A percentile compares a stretch with the other conserved stretches of the same genome.
phyloP scores from a whole-genome alignment of 1,139 yeast species.

The Kodamaea anthophila region DNA sequence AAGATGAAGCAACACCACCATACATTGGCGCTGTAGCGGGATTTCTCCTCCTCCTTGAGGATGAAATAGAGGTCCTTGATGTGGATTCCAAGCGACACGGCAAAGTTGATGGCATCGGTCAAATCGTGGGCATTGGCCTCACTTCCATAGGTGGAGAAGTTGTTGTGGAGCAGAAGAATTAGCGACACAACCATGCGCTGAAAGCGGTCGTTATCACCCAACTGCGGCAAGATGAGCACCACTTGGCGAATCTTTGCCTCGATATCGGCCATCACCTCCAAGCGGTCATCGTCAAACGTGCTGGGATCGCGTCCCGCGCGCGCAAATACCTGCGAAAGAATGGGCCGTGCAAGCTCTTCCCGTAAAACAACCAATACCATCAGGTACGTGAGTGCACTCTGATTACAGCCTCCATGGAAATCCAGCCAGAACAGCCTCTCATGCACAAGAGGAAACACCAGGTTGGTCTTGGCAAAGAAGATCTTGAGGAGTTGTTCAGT shows the following conservation, averaged over 20 bases:
- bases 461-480: conserved; percentile 28
- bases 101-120: conserved; percentile 25
- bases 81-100: conserved; percentile 28
- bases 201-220: conserved; percentile 35
- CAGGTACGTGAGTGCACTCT: conserved; percentile 21
- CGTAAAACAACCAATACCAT: conserved; percentile 24
- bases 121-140: conserved; percentile 35
- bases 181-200: conserved; percentile 23
- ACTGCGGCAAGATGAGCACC: conserved; percentile 25
- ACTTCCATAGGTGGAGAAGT: conserved; percentile 26
- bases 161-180: conserved; percentile 26
- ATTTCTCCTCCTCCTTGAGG: conserved; percentile 11
- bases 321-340: conserved; percentile 14
- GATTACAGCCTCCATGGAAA: conserved; percentile 17
- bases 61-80: conserved; percentile 19
- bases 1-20: conserved; percentile 35
- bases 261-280: conserved; percentile 20
- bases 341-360: conserved; percentile 25
- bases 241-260: conserved; percentile 34
- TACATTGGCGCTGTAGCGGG: conserved; percentile 21
- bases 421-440: conserved; percentile 25
- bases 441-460: conserved; percentile 29
- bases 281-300: conserved; percentile 12
- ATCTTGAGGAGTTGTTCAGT: conserved; percentile 21
- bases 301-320: not conserved